A percentile compares a stretch with the other conserved stretches of the same genome.
These are phyloP conservation scores for Rachicladosporium sp. DNA, from an alignment of 2,329 filamentous ascomycete genomes.

Conservation along the genomic window DNA sequence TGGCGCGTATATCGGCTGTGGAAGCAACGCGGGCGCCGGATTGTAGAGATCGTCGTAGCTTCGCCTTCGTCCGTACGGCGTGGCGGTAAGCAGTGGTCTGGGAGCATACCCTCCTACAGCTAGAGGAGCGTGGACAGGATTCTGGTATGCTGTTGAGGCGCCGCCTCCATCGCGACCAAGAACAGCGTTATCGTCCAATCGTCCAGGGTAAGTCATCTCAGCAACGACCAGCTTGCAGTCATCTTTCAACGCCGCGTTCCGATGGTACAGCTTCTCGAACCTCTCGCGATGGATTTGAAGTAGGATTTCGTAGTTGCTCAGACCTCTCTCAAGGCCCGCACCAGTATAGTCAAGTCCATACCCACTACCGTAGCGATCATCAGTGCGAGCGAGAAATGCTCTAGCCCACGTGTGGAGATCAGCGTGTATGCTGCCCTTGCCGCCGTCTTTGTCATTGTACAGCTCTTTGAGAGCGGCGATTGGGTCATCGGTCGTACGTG, in stretches of 20 bases:
- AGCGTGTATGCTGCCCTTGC: constrained; percentile 10
- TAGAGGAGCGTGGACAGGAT: no score
- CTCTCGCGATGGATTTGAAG: constrained; percentile 1
- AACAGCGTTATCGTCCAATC: no score
- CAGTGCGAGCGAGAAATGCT: constrained; percentile 10
- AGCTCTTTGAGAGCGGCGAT: constrained; percentile 23
- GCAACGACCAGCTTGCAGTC: constrained; percentile 10
- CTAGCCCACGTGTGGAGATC: constrained; percentile 17
- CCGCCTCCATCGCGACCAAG: neutral
- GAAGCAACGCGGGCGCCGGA: no score
- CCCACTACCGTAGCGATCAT: neutral
- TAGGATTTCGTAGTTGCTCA: constrained; percentile 11
- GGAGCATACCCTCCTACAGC: no score
- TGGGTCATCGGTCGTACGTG: constrained; percentile 24
- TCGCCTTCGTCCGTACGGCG: no score
- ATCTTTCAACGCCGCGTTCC: constrained; percentile 9
- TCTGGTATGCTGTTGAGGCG: neutral
- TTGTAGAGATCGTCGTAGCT: no score
- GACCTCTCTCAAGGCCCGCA: neutral
- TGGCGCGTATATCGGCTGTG: no score
- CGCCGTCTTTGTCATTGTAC: constrained; percentile 18
- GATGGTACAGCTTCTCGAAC: constrained; percentile 9
- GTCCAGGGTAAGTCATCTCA: constrained; percentile 2
- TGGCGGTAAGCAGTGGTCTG: no score
- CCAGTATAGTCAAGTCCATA: neutral